A percentile compares a stretch with the other conserved stretches of the same genome.
These are phyloP conservation scores for Copromyces sp. DNA, from an alignment of 495 filamentous ascomycete species.

Conservation along the genomic window DNA sequence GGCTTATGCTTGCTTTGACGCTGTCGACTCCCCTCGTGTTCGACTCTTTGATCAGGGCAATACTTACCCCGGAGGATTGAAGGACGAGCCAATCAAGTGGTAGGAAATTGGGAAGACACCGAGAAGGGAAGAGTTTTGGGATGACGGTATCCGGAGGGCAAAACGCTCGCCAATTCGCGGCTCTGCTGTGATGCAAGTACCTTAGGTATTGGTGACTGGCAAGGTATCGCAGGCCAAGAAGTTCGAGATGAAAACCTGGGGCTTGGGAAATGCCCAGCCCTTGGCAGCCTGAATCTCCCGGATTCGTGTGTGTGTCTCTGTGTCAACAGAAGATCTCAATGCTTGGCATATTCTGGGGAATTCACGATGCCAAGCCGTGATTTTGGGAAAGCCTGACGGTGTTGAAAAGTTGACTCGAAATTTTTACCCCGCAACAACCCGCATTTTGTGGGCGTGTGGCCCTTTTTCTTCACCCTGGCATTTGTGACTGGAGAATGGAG, in stretches of 20 bases:
- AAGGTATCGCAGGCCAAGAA: background rate
- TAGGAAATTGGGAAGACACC: background rate
- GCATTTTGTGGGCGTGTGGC: background rate
- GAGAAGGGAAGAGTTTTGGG: background rate
- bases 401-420: conserved; percentile 4
- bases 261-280: conserved; percentile 16
- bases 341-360: conserved; percentile 12
- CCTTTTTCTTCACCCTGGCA: background rate
- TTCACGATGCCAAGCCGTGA: background rate
- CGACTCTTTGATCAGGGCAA: background rate
- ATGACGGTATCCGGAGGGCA: background rate
- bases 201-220: background rate
- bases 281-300: conserved; percentile 23
- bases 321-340: background rate
- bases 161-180: background rate
- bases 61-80: background rate
- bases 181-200: background rate
- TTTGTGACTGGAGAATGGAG: background rate
- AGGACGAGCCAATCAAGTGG: background rate
- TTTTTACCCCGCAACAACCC: background rate
- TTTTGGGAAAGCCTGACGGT: background rate
- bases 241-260: conserved; percentile 5
- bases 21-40: background rate
- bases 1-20: background rate
- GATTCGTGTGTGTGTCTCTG: conserved; percentile 7